Base-by-base conservation (phyloP, 73 alveolate species). In the Strombidium stylifer region DNA sequence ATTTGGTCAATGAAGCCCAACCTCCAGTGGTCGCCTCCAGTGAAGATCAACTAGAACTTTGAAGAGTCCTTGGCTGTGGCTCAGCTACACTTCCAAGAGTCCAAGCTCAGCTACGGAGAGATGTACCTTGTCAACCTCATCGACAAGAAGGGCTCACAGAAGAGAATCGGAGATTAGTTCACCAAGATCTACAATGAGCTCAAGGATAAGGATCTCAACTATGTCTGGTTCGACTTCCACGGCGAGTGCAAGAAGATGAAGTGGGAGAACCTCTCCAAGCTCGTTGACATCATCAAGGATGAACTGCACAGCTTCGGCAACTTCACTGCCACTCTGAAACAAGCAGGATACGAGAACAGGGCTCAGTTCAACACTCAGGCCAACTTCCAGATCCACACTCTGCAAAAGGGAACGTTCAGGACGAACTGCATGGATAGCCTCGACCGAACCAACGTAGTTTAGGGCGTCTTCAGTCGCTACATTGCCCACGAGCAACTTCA, bases 221-320 rank as follows among this genome's bases (percentile, higher is more conserved):
- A 87, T 60, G 90, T 91, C 25, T 96, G 99, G 98, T 96, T 94
- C 70, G 99, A 96, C 74, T 96, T 96, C 69, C 99, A 96, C 75
- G 79, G 78, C 21, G 99, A 94, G 71, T 96, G 99, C 62, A 81
- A 91, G 72, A 92, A 92, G 25, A 91, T 96, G 98, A 91, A 96
- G 67, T 96, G 78, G 60, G 97, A 93, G 60, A 93, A 95, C 70
- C 70, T 95, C 18, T 45, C 79, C 39, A 90, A 73, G 45, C 85
- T 95, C 57, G 52, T 95, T 47, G 77, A 69, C 57, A 69, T 72
- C 45, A 66, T 86, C 30, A 52, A 76, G 23, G 91, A 78, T 15
- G 60, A 78, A 31, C 21, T 91, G 0, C 82, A 91, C 20, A 55
- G 60, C 24, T 62, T 44, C 30, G 93, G 85, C 27, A 87, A 69